Percentiles rank a stretch among this genome's conserved stretches.
phyloP scores from a whole-genome alignment of 2,329 filamentous ascomycete genomes.

The Diaporthe humulicola region DNA sequence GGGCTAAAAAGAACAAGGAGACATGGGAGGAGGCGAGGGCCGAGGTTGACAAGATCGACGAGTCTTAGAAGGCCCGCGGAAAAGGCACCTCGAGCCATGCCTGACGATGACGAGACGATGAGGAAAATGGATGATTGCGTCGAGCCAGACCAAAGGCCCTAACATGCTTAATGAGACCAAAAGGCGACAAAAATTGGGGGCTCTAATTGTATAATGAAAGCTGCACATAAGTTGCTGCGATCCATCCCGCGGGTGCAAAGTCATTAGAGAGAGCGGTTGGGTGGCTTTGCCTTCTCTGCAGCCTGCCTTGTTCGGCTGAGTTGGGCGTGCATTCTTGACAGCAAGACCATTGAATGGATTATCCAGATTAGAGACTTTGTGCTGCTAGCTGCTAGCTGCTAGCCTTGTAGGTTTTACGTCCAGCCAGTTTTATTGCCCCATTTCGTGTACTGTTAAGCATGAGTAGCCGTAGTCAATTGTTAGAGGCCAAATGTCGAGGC shows the following conservation, averaged over 20 bases:
- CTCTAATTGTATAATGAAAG: constrained; percentile 40
- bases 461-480: neutral
- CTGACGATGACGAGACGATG: constrained; percentile 20
- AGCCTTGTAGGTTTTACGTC: neutral
- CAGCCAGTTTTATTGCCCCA: too few relatives aligned
- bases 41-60: constrained; percentile 90
- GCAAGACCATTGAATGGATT: constrained; percentile 25
- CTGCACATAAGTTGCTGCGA: constrained; percentile 6
- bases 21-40: constrained; percentile 92
- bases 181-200: neutral
- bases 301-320: neutral
- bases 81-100: neutral
- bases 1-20: constrained; percentile 91
- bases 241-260: neutral
- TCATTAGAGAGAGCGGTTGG: too few relatives aligned
- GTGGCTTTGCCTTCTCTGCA: neutral
- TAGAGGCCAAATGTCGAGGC: neutral
- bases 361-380: neutral
- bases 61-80: constrained; percentile 55
- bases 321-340: neutral
- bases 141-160: neutral
- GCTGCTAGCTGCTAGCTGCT: neutral
- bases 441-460: neutral
- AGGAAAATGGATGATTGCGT: constrained; percentile 31
- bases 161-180: neutral